Evolutionary conservation across 1,284 basidiomycete genomes (phyloP).

Genomic region (Mycocalia duriaeana): DNA sequence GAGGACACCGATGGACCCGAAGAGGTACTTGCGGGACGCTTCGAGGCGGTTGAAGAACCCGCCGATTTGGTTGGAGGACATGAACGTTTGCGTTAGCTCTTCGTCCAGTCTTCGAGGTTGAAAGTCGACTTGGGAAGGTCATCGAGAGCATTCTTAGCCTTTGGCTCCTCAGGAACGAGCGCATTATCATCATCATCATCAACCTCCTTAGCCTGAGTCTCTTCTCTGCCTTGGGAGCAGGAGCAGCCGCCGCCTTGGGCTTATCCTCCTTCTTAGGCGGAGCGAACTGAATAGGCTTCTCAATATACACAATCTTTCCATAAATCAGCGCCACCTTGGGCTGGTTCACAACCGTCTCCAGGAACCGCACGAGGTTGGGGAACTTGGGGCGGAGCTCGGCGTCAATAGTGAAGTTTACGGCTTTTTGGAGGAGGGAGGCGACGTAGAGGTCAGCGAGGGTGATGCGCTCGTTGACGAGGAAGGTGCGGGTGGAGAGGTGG

Average conservation of each 20-base stretch:
- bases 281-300: conserved; percentile 63
- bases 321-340: conserved; percentile 68
- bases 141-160: conserved; percentile 93
- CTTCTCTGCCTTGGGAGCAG: conserved; percentile 55
- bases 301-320: conserved; percentile 55
- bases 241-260: conserved; percentile 40
- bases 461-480: conserved; percentile 91
- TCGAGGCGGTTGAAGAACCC: conserved; percentile 98
- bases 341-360: conserved; percentile 83
- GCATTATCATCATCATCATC: conserved; percentile 58
- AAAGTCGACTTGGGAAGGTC: conserved; percentile 86
- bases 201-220: conserved; percentile 55
- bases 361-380: conserved; percentile 79
- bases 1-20: conserved; percentile 89
- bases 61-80: conserved; percentile 86
- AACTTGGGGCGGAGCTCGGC: conserved; percentile 59
- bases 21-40: conserved; percentile 91
- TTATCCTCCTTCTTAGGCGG: conserved; percentile 76
- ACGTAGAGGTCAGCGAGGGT: conserved; percentile 86
- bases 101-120: conserved; percentile 96
- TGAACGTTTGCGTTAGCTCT: conserved; percentile 90
- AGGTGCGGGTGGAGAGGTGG: conserved; percentile 79
- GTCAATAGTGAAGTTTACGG: conserved; percentile 54
- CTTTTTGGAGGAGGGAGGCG: conserved; percentile 53
- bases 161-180: conserved; percentile 37